Base-by-base conservation (phyloP, 2,329 filamentous ascomycete species). In the Lecanicillium sp. region DNA sequence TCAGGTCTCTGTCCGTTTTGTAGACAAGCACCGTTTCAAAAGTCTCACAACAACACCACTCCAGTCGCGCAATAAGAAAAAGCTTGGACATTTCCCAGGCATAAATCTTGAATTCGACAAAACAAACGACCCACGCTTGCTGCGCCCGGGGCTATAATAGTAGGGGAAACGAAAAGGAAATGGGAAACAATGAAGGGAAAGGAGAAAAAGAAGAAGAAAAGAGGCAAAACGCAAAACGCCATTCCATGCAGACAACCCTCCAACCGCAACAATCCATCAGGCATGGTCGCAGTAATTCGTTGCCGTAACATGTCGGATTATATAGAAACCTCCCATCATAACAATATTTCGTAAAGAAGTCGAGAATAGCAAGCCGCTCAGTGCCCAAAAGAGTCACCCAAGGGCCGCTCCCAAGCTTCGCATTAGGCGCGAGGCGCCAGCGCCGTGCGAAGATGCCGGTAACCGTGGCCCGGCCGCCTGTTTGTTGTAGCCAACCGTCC, bases 351-450 rank as follows among this genome's bases (percentile, higher is more conserved):
- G 19, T 48, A 41, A 48, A 23, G 19, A 35, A 42, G 32, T 49
- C n/a, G 32, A 23, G 26, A 17, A 20, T 15, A 27, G 33, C 24
- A 49, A 40, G 39, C 23, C 27, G 41, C n/a, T 44, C 27, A 20
- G 15, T 20, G 36, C 36, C n/a, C 39, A 20, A 32, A 40, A n/a
- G 15, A 33, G 39, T 38, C 19, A 37, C 23, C 45, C 45, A 48
- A 29, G 40, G 40, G 39, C 33, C 44, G 41, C 47, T 44, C 47
- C 40, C 47, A 36, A 49, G 44, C 47, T 49, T 35, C 47, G 24
- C 21, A 35, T 29, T 39, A 19, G 14, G 35, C 29, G 27, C 3
- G 4, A 44, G 27, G 30, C 47, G 41, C 27, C 20, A 35, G 40
- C 47, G 27, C 20, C 40, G 15, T 35, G 26, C 35, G n/a, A 21